Conservation (phyloP, 495 filamentous ascomycete species). For the Neurospora intermedia region DNA sequence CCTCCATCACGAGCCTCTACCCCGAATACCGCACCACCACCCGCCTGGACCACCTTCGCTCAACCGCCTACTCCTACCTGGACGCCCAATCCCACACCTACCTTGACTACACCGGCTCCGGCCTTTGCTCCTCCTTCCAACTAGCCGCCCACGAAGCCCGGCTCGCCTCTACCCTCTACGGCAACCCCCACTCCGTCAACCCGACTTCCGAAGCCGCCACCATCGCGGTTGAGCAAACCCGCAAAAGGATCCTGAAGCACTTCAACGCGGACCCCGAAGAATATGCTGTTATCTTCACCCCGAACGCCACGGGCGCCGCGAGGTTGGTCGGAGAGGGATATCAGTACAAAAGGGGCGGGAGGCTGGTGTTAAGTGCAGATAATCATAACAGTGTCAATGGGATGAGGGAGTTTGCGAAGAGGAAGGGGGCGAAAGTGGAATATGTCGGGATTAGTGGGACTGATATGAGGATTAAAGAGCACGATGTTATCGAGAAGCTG, state of each 20-base stretch:
- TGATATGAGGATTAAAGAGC: conserved; percentile 3
- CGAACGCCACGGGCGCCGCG: conserved; percentile 50
- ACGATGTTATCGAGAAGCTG: background rate
- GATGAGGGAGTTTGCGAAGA: conserved; percentile 19
- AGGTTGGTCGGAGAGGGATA: conserved; percentile 44
- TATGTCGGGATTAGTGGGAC: conserved; percentile 5
- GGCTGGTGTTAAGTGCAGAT: conserved; percentile 18
- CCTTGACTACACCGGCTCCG: conserved; percentile 27
- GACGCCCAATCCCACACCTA: conserved; percentile 24
- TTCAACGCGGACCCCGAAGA: conserved; percentile 45
- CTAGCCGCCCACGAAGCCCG: conserved; percentile 15
- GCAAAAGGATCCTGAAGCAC: conserved; percentile 38
- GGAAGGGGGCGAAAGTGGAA: background rate
- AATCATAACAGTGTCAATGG: conserved; percentile 31
- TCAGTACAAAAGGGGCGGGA: conserved; percentile 8
- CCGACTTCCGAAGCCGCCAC: conserved; percentile 39
- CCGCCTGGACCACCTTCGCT: conserved; percentile 17
- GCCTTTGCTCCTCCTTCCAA: conserved; percentile 18
- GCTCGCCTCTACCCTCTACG: conserved; percentile 30
- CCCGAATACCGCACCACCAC: conserved; percentile 20
- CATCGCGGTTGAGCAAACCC: conserved; percentile 32
- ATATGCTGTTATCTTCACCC: conserved; percentile 52
- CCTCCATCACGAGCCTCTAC: conserved; percentile 7
- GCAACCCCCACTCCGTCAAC: conserved; percentile 50
- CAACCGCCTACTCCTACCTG: conserved; percentile 21